Evolutionary conservation across 345 rosid genomes (phyloP).

Genomic region (Anacardium occidentale): DNA sequence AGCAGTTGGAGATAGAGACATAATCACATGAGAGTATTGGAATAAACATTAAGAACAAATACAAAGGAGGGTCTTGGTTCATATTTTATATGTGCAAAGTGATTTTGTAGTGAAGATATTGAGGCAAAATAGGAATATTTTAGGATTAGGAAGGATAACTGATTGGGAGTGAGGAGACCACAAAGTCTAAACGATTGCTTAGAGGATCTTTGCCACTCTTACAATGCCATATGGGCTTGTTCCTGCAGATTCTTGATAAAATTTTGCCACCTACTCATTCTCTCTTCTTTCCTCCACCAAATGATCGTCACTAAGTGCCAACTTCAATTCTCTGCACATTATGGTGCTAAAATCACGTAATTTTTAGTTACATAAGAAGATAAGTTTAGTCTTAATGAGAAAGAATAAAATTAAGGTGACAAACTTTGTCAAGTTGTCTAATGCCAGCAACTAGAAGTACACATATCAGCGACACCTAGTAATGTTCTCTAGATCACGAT

Average conservation of each 20-base stretch:
- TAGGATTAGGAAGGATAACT: constrained; percentile 18
- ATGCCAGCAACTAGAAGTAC: constrained; percentile 3
- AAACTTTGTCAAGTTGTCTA: not conserved
- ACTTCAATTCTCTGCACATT: not conserved
- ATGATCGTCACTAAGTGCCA: constrained; percentile 15
- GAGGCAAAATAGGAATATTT: constrained; percentile 18
- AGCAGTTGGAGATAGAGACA: constrained; percentile 10
- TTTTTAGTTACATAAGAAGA: not conserved
- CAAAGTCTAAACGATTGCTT: constrained; percentile 3
- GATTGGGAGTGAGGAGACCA: constrained; percentile 21
- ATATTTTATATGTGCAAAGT: constrained; percentile 1
- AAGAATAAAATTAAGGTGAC: not conserved
- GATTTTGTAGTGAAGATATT: constrained; percentile 8
- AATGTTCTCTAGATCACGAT: not conserved
- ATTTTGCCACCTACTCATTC: constrained; percentile 8
- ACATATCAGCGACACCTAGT: constrained; percentile 13
- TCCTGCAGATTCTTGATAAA: not conserved
- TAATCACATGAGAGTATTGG: constrained; percentile 14
- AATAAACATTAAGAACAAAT: constrained; percentile 4
- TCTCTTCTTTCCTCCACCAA: constrained; percentile 8
- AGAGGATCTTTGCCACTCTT: constrained; percentile 14
- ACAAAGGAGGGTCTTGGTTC: not conserved
- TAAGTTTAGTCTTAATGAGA: not conserved
- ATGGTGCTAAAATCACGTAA: no score
- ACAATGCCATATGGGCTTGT: constrained; percentile 16